A percentile compares a stretch with the other conserved stretches of the same genome.
These are phyloP conservation scores for Neofusicoccum kwambonambiense DNA, from an alignment of 2,329 filamentous ascomycete genomes.

Conservation along the genomic window DNA sequence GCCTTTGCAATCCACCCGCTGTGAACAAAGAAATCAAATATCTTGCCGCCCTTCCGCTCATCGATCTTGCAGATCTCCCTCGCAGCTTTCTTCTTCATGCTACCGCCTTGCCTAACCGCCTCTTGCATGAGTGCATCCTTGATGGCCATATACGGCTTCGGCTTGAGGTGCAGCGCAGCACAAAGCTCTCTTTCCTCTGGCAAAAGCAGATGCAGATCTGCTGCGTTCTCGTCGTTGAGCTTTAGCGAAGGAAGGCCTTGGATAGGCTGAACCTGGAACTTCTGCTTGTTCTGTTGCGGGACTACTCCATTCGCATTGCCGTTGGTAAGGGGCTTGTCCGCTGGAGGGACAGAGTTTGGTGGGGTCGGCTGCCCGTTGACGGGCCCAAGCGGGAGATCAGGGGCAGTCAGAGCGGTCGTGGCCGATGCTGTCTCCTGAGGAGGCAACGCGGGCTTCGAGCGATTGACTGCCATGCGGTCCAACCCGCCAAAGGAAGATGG, in stretches of 20 bases:
- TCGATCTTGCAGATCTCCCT: constrained; percentile 84
- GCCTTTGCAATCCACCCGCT: constrained; percentile 89
- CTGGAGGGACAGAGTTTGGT: constrained; percentile 27
- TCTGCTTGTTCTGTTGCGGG: constrained; percentile 43
- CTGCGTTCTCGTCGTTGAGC: constrained; percentile 71
- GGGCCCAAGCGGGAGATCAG: constrained; percentile 69
- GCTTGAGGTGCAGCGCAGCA: constrained; percentile 77
- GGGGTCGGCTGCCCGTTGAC: constrained; percentile 43
- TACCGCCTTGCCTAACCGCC: constrained; percentile 82
- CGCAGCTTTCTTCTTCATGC: constrained; percentile 89
- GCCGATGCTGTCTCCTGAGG: constrained; percentile 67
- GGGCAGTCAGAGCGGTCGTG: constrained; percentile 72
- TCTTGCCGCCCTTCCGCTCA: constrained; percentile 75
- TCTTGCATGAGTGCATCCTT: constrained; percentile 92
- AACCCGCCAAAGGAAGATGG: constrained; percentile 70
- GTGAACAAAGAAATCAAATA: constrained; percentile 95
- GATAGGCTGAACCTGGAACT: constrained; percentile 57
- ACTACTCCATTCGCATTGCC: constrained; percentile 42
- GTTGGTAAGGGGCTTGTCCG: constrained; percentile 49
- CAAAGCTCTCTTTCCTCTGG: constrained; percentile 84
- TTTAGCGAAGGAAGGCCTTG: constrained; percentile 63
- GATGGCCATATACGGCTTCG: constrained; percentile 92
- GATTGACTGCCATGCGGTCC: constrained; percentile 74
- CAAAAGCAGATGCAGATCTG: constrained; percentile 82
- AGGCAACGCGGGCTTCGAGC: constrained; percentile 63